These are phyloP conservation scores for Pistacia vera DNA, from an alignment of 345 rosid species.

Conservation along the genomic window DNA sequence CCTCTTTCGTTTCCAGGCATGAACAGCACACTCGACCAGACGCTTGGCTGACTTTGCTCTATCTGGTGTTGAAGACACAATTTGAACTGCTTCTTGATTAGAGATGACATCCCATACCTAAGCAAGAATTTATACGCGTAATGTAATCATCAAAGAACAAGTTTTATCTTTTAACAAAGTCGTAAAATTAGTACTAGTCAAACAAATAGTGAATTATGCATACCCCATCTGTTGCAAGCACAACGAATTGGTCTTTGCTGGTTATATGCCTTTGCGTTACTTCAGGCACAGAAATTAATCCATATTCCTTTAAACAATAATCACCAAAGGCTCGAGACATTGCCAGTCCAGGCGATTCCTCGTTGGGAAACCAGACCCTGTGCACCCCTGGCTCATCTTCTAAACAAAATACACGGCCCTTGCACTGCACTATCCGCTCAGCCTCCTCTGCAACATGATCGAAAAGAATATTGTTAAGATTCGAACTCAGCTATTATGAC, in stretches of 20 bases:
- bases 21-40: conserved; percentile 60
- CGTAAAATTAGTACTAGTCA: too few species aligned
- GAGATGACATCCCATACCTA: conserved; percentile 97
- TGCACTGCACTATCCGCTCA: conserved; percentile 67
- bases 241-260: conserved; percentile 69
- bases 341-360: conserved; percentile 82
- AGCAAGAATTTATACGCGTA: background rate
- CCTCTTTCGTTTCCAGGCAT: conserved; percentile 77
- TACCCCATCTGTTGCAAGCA: conserved; percentile 95
- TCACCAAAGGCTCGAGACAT: conserved; percentile 99
- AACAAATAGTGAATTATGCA: background rate
- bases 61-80: conserved; percentile 59
- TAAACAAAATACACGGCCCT: conserved; percentile 75
- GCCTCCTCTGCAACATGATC: conserved; percentile 67
- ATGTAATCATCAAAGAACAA: too few species aligned
- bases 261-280: conserved; percentile 79
- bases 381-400: conserved; percentile 91
- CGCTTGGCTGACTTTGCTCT: conserved; percentile 69
- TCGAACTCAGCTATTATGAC: too few species aligned
- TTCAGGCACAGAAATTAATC: conserved; percentile 86
- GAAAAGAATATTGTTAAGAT: background rate
- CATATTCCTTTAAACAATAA: conserved; percentile 78
- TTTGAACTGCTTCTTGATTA: conserved; percentile 79
- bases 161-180: too few species aligned
- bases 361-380: conserved; percentile 85